Base-by-base conservation (phyloP, 495 filamentous ascomycete species). In the Chaetomium tenue region DNA sequence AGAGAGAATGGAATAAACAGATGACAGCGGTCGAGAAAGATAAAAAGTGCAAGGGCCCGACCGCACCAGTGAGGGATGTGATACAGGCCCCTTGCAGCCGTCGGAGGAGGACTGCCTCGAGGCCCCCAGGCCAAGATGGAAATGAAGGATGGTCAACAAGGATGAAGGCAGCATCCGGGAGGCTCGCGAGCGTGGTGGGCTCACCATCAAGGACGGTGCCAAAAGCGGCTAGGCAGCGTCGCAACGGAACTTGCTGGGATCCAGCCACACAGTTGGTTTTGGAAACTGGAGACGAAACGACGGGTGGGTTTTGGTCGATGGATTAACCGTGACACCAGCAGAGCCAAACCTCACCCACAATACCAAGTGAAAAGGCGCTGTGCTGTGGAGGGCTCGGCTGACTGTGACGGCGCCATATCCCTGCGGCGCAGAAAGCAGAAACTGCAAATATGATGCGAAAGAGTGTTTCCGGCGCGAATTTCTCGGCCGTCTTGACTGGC, bases 61-160 rank as follows among this genome's bases (percentile, higher is more conserved):
- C n/a, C 37, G 48, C 47, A 7, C 12, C 16, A 47, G 7, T 47
- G 55, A 51, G 5, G 46, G 47, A 53, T 30, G 47, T 33, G 55
- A 48, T 51, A 50, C 46, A 39, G 58, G n/a, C n/a, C 18, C 28
- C 15, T 26, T 51, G 25, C 59, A 52, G 59, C 48, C 47, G 50
- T 52, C 47, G 51, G 55, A 61, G 57, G 9, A 48, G 53, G 52
- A 60, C 22, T 8, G 33, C 33, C 33, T 12, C 33, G 8, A 37
- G 5, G 6, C 4, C 52, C 39, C 62, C 54, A 50, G 37, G 56
- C 46, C 30, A 16, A 23, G 40, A 52, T 58, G 44, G 57, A 60
- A 55, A 60, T 37, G 33, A 48, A 65, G 50, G 57, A 28, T 11
- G 26, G 16, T 37, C 33, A 16, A 13, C 48, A 62, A 44, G 48